Percentiles rank a stretch among this genome's conserved stretches.
Evolutionary conservation across 192 early-diverging fungal species (phyloP).

Genomic region (Coemansia sp.): DNA sequence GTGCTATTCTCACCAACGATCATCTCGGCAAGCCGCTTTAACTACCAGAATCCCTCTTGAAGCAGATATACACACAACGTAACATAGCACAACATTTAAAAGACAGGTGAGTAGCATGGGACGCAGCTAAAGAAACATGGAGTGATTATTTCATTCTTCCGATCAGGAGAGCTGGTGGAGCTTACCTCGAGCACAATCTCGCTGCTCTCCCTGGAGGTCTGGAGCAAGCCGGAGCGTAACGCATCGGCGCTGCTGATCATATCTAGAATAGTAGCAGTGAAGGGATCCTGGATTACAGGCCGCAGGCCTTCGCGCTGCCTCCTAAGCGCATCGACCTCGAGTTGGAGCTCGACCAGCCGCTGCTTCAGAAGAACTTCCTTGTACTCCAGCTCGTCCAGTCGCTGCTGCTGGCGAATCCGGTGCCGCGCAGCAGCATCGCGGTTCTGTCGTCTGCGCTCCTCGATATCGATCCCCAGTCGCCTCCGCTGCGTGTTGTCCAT

Average conservation of each 20-base stretch:
- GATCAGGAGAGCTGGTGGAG: too few relatives aligned
- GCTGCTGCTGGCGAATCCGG: conserved; percentile 34
- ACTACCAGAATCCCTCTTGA: neutral
- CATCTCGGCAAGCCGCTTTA: neutral
- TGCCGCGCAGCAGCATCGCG: conserved; percentile 50
- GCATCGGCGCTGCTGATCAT: conserved; percentile 18
- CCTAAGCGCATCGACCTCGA: conserved; percentile 21
- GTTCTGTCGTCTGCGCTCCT: conserved; percentile 37
- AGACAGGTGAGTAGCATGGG: too few relatives aligned
- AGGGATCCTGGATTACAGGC: conserved; percentile 20
- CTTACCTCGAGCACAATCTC: neutral
- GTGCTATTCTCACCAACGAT: neutral
- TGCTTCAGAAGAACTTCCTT: conserved; percentile 40
- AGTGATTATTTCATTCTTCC: neutral
- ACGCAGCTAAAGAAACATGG: neutral
- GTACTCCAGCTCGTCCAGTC: conserved; percentile 17
- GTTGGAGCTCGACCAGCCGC: conserved; percentile 32
- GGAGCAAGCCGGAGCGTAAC: conserved; percentile 15
- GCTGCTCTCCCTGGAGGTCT: neutral
- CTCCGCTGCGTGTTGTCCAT: neutral
- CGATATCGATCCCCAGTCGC: neutral
- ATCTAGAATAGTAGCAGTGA: conserved; percentile 22
- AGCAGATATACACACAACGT: too few relatives aligned
- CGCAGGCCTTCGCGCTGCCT: conserved; percentile 15
- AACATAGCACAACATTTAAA: too few relatives aligned